phyloP scores from a whole-genome alignment of 2,329 filamentous ascomycete genomes.

The Tolypocladium album region DNA sequence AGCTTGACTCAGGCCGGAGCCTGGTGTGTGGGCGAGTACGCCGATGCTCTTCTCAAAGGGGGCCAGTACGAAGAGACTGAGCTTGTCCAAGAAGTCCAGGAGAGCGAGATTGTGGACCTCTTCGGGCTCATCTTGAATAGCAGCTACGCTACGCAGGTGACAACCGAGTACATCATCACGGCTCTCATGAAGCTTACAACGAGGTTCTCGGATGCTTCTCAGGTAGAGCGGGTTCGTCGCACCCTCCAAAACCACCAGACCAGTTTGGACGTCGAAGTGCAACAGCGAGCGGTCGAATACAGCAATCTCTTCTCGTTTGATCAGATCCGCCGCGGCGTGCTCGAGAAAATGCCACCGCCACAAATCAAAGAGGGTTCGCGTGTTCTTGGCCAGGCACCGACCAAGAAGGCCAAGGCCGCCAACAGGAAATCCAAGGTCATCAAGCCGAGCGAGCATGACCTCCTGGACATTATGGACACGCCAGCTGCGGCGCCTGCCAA shows the following conservation, averaged over 20 bases:
- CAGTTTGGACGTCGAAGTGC: constrained; percentile 88
- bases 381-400: constrained; percentile 69
- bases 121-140: constrained; percentile 88
- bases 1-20: constrained; percentile 85
- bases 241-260: constrained; percentile 70
- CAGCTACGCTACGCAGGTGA: constrained; percentile 82
- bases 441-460: constrained; percentile 83
- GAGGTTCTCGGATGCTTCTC: constrained; percentile 69
- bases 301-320: constrained; percentile 89
- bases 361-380: constrained; percentile 94
- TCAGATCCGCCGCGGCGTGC: constrained; percentile 73
- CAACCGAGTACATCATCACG: constrained; percentile 93
- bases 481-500: constrained; percentile 42
- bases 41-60: constrained; percentile 77
- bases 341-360: constrained; percentile 96
- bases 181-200: constrained; percentile 92
- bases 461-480: constrained; percentile 86
- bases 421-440: constrained; percentile 67
- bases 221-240: constrained; percentile 74
- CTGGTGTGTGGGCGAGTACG: constrained; percentile 97
- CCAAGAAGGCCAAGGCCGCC: constrained; percentile 54
- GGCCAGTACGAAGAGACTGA: constrained; percentile 94
- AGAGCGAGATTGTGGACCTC: constrained; percentile 86
- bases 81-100: constrained; percentile 66
- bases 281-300: constrained; percentile 93